Evolutionary conservation across 2,329 filamentous ascomycete genomes (phyloP), one percentile per base, ranked within the genome.

Genomic region (Colletotrichum sp.): DNA sequence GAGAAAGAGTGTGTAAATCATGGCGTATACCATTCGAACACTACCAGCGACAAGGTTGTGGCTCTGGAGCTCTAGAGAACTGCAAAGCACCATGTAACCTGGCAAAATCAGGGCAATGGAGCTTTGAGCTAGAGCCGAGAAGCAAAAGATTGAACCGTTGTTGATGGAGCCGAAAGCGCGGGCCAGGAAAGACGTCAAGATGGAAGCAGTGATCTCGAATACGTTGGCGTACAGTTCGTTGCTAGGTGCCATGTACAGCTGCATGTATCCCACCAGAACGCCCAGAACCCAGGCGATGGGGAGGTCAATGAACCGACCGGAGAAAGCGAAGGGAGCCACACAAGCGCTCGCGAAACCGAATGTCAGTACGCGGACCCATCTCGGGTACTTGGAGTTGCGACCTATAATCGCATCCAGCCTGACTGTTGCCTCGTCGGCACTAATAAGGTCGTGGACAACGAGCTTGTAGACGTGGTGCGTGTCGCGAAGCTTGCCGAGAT

Each of bases 311-410:
- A 93, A 91, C 5, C 94, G 91, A 4, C 94, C 94, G 71, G 92
- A 87, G 80, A 97, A 97, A 5, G 94, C 94, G 80, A 97, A 97
- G 0, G 94, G 94, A 0, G 94, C 95, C 1, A 97, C 95, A 8
- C 88, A 91, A 1, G 92, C 93, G 15, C 94, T 95, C 2, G 95
- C 95, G 8, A 96, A 84, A 0, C 95, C 95, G 78, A 95, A 96
- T 36, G 95, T 85, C 1, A 92, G 83, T 1, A 97, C 91, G 4
- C 88, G 86, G 24, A 90, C 78, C 90, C 89, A 91, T 15, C n/a
- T 32, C 0, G 58, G 58, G 9, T 85, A 83, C 52, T 84, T 84
- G 76, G 88, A 90, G 78, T 90, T 90, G 66, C 84, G 83, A 1
- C 80, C 79, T 73, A 89, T 89, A 7, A 91, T 87, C 4, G 89